Evolutionary conservation across 2,329 filamentous ascomycete genomes (phyloP), one percentile per base, ranked within the genome.

Genomic region (Diaporthe citri): DNA sequence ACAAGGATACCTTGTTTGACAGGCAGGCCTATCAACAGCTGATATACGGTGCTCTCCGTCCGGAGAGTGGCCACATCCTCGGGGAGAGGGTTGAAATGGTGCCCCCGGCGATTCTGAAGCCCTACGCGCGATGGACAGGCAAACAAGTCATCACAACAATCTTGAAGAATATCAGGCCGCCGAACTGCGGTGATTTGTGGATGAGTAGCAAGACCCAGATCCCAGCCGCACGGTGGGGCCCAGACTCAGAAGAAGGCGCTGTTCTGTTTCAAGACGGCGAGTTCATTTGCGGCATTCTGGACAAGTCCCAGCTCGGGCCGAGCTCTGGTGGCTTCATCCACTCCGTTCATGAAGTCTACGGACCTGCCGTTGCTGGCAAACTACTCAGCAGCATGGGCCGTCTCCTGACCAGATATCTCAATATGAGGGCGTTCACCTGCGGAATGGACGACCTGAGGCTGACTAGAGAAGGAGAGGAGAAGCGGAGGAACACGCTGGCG

Each of bases 91-190:
- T 99, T 71, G 90, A 95, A 81, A 92, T 96, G 46, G 88, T 98
- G 0, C 88, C 92, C 13, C 97, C 97, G 4, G 92, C 95, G 2
- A 88, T 98, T 56, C 87, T 96, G 79, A 97, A 96, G 82, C 97
- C 97, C 0, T 89, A 89, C 55, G 89, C 91, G 41, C 86, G 95
- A 72, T 99, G 97, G 97, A 98, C 96, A 2, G 97, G 97, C 77
- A 99, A 99, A 85, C 97, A 99, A 82, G 89, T 99, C 64, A 94
- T 99, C 77, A 96, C 95, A 4, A 98, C 95, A 0, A 93, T 99
- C 10, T 85, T 99, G 73, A 95, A 95, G 84, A 99, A 99, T 81
- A 96, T 98, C 79, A 93, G 91, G 77, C 97, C 97, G 0, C 84
- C 88, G 15, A 91, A 93, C 77, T 94, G 93, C 79, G 91, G 93